A percentile compares a stretch with the other conserved stretches of the same genome.
These are phyloP conservation scores for Seiridium unicorne DNA, from an alignment of 2,329 filamentous ascomycete genomes.

Conservation along the genomic window DNA sequence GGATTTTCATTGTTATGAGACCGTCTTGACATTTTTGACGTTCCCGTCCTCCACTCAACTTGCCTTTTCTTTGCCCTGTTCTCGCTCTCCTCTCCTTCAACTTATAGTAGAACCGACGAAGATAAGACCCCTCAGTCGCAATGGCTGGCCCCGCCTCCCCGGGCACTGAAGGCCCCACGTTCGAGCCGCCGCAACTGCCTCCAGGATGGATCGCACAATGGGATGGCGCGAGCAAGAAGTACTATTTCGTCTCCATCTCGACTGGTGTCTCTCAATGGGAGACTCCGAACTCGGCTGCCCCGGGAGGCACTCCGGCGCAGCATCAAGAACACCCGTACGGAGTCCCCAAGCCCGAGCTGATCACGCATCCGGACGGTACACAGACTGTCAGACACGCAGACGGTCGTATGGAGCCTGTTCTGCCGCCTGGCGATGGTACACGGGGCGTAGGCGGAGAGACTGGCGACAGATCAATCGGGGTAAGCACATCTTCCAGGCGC, in stretches of 20 bases:
- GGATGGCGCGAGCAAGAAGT: slow-evolving; percentile 63
- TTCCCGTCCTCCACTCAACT: neutral
- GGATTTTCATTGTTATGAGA: slow-evolving; percentile 2
- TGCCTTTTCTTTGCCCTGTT: neutral
- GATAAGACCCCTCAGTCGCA: slow-evolving; percentile 11
- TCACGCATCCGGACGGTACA: slow-evolving; percentile 61
- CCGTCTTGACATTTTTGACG: neutral
- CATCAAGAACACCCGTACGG: slow-evolving; percentile 62
- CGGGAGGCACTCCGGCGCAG: slow-evolving; percentile 58
- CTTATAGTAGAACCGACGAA: neutral
- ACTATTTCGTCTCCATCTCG: slow-evolving; percentile 71
- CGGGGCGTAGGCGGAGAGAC: slow-evolving; percentile 50
- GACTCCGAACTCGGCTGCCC: slow-evolving; percentile 63
- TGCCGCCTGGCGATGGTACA: slow-evolving; percentile 45
- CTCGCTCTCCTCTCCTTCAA: neutral
- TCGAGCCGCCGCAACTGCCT: slow-evolving; percentile 57
- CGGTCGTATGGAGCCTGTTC: slow-evolving; percentile 58
- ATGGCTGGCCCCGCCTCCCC: slow-evolving; percentile 61
- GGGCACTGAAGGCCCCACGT: slow-evolving; percentile 57
- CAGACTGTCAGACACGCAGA: slow-evolving; percentile 61
- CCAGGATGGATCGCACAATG: slow-evolving; percentile 70
- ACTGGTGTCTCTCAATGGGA: slow-evolving; percentile 75
- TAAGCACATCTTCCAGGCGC: slow-evolving; percentile 39
- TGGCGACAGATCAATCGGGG: slow-evolving; percentile 63
- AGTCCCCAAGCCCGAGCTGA: slow-evolving; percentile 50